Evolutionary conservation across 805 yeast genomes (phyloP).

Genomic region (Hanseniaspora lindneri): DNA sequence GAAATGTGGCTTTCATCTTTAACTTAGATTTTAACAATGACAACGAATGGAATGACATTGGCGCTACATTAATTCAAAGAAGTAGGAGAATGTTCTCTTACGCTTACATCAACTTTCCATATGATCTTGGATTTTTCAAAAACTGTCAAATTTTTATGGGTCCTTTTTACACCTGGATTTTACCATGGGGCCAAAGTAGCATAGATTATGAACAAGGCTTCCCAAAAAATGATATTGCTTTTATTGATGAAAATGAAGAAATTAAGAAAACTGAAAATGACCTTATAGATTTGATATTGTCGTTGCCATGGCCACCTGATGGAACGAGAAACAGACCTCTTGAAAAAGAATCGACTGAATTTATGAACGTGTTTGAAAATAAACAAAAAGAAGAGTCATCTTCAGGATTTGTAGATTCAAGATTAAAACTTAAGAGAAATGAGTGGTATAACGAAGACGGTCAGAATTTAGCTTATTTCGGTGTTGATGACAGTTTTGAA

Average conservation of each 20-base stretch:
- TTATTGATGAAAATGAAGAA: conserved; percentile 23
- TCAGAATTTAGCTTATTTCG: conserved; percentile 73
- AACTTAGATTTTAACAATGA: conserved; percentile 18
- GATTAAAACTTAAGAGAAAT: conserved; percentile 25
- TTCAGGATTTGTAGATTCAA: conserved; percentile 30
- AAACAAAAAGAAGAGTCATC: conserved; percentile 22
- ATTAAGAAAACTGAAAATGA: conserved; percentile 34
- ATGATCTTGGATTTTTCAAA: conserved; percentile 51
- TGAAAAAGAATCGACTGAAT: conserved; percentile 21
- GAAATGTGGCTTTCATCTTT: conserved; percentile 37
- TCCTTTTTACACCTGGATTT: conserved; percentile 47
- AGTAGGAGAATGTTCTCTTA: conserved; percentile 37
- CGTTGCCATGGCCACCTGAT: conserved; percentile 90
- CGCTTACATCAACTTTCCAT: conserved; percentile 64
- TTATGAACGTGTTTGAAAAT: not conserved
- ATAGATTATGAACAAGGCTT: conserved; percentile 48
- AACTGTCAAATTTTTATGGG: conserved; percentile 52
- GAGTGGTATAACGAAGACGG: conserved; percentile 73
- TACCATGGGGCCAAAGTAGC: conserved; percentile 57
- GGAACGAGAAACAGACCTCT: conserved; percentile 30
- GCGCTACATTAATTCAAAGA: conserved; percentile 15
- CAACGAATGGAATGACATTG: conserved; percentile 15
- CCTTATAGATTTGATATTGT: conserved; percentile 31
- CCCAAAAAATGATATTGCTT: conserved; percentile 41
- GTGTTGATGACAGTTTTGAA: conserved; percentile 69